Base-by-base conservation (phyloP, 1,284 basidiomycete genomes). In the Earliella scabrosa region DNA sequence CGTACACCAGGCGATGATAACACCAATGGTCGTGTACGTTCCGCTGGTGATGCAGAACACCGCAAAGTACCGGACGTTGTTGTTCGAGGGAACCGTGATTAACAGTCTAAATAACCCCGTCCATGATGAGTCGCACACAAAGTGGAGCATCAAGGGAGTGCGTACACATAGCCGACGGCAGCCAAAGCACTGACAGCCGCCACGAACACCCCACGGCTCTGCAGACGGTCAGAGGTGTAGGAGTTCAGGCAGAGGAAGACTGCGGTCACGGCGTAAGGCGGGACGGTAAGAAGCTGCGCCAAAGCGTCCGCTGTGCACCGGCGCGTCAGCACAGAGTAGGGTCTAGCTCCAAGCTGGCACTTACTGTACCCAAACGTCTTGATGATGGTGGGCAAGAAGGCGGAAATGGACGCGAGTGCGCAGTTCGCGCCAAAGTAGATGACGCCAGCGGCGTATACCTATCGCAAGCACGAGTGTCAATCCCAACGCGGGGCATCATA, bases 371-470 rank as follows among this genome's bases (percentile, higher is more conserved):
- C 87, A 63, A 92, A 83, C 0, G 86, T 88, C 49, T 79, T 81
- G 59, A 93, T 85, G 65, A 94, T 93, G 0, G 92, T 95, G 0
- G 93, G 93, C 23, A 95, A 74, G 74, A 95, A 95, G 0, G 91
- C 93, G 2, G 87, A 87, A 41, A 92, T 87, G 2, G 87, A 88
- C 9, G 90, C 89, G 2, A 94, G 77, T 2, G 88, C 87, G 51
- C 87, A 82, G 70, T 95, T 95, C 56, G 91, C 76, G 24, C 88
- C 90, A 60, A 91, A 92, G 70, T 89, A 92, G 46, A 88, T 82
- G n/a, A 85, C 73, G 0, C 87, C 86, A 20, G 79, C 86, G 6
- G 75, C 61, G 59, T 88, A 89, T 18, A 88, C 75, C 85, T 88
- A 35, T 27, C n/a, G n/a, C n/a, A n/a, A 35, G 60, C 24, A 46